Base-by-base conservation (phyloP, 148 eudicot genomes). In the Camellia sinensis region DNA sequence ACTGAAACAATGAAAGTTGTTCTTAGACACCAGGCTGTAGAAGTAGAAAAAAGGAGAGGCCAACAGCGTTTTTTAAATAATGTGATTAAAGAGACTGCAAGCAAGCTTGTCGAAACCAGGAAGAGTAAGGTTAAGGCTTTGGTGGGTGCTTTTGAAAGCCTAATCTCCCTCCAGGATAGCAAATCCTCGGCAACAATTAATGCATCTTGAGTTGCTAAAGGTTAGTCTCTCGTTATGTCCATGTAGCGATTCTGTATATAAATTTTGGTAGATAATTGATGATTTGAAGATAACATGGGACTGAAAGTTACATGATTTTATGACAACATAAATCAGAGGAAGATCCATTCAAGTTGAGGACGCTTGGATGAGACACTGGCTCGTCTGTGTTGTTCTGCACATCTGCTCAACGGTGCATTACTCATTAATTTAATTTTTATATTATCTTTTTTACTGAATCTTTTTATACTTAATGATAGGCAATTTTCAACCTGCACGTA, bases 41-140 rank as follows among this genome's bases (percentile, higher is more conserved):
- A 87, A 21, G 79, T 60, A 75, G 91, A 85, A 80, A 87, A 88
- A 75, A 86, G 81, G 37, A 78, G 73, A 29, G 37, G 37, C 37
- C 37, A 29, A 45, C 76, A 86, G 60, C 84, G 77, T 78, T 82
- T 91, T 82, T 19, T 60, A 8, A 92, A 92, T 80, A 83, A 86
- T 71, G 94, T 92, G 75, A 92, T 92, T 54, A 93, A 91, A 84
- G 95, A 93, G 84, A 91, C 95, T 56, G 93, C 93, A 52, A 88
- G 87, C 78, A 83, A 87, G 87, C 95, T 92, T 69, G 92, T 88
- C n/a, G 78, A 84, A 68, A 81, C 83, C 19, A 86, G 92, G 85
- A 94, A 91, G 85, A 91, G 92, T 79, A 95, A 89, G 80, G 98
- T 95, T 46, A 91, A 91, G 83, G 95, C 97, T 81, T 78, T 95